Evolutionary conservation across 805 yeast genomes (phyloP).

Genomic region (Vanderwaltozyma tropicalis): DNA sequence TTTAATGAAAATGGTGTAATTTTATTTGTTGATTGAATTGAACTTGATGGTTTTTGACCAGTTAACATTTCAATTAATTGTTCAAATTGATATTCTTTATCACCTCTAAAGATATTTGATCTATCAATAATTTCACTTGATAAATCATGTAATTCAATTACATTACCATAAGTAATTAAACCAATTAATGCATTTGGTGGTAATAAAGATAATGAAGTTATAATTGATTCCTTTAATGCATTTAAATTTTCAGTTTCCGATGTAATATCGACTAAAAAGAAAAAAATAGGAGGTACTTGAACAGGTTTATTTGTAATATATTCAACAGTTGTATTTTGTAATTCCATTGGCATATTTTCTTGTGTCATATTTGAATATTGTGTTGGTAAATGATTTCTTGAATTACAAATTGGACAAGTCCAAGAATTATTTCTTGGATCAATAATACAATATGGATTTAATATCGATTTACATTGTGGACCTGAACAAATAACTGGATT

Average conservation of each 20-base stretch:
- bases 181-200: constrained; percentile 87
- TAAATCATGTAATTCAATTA: constrained; percentile 79
- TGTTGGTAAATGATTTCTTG: constrained; percentile 67
- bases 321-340: constrained; percentile 68
- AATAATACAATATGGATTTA: constrained; percentile 76
- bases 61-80: constrained; percentile 51
- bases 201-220: constrained; percentile 59
- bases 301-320: constrained; percentile 72
- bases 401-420: constrained; percentile 73
- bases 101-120: constrained; percentile 76
- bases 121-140: constrained; percentile 54
- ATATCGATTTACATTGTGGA: constrained; percentile 65
- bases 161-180: constrained; percentile 71
- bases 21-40: constrained; percentile 27
- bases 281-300: constrained; percentile 69
- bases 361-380: constrained; percentile 67
- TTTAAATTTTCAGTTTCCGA: constrained; percentile 78
- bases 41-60: constrained; percentile 35
- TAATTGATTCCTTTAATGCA: constrained; percentile 69
- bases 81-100: constrained; percentile 55
- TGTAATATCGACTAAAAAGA: constrained; percentile 77
- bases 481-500: constrained; percentile 77
- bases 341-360: constrained; percentile 71
- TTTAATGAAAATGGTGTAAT: constrained; percentile 35
- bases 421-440: constrained; percentile 66